phyloP scores from a whole-genome alignment of 2,329 filamentous ascomycete genomes.

The Ceratocystis eucalypticola region DNA sequence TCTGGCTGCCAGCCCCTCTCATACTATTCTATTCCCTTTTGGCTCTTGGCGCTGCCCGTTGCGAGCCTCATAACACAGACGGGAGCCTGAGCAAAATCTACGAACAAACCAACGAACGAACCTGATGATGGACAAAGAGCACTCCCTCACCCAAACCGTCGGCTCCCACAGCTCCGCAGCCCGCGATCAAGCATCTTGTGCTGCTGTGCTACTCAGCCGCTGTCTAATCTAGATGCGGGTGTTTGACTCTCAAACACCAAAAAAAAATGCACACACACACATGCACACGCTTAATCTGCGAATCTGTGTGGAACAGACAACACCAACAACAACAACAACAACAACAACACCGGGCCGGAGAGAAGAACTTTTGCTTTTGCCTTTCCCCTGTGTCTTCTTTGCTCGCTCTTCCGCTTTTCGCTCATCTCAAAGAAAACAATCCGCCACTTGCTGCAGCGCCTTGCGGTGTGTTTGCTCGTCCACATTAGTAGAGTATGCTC shows the following conservation, averaged over 20 bases:
- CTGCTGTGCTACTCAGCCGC: not conserved
- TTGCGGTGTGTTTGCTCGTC: too few species aligned
- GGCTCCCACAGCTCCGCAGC: too few species aligned
- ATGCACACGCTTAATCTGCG: not conserved
- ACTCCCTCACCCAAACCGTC: too few species aligned
- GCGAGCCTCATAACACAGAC: not conserved
- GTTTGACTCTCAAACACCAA: not conserved
- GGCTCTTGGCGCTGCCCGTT: not conserved
- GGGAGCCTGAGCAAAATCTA: too few species aligned
- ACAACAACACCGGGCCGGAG: not conserved
- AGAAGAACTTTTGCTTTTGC: too few species aligned
- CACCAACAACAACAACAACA: not conserved
- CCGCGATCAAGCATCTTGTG: too few species aligned
- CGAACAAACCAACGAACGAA: too few species aligned
- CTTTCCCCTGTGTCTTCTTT: not conserved
- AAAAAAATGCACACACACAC: not conserved
- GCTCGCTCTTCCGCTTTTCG: slow-evolving; percentile 9
- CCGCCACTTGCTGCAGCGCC: too few species aligned
- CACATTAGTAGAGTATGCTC: too few species aligned
- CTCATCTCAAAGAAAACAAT: too few species aligned
- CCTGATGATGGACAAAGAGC: too few species aligned
- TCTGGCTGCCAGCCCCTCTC: not conserved
- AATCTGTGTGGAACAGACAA: not conserved
- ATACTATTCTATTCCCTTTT: not conserved
- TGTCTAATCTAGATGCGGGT: not conserved